phyloP scores from a whole-genome alignment of 2,329 filamentous ascomycete genomes.

The Hirsutella thompsonii region DNA sequence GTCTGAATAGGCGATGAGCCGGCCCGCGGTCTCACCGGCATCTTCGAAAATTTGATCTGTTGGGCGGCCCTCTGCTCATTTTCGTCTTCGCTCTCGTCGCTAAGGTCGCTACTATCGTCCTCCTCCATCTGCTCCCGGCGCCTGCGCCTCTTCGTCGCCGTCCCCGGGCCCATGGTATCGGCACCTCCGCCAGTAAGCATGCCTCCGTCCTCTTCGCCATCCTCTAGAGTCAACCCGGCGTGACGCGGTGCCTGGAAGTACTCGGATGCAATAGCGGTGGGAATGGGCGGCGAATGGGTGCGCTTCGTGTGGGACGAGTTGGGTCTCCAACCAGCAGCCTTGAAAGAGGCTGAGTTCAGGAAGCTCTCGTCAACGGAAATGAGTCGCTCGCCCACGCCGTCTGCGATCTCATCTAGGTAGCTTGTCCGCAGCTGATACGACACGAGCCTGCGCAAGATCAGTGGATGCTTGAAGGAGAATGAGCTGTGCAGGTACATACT shows the following conservation, averaged over 20 bases:
- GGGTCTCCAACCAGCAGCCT: constrained; percentile 67
- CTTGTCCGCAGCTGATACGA: constrained; percentile 71
- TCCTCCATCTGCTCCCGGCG: constrained; percentile 67
- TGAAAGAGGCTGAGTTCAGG: constrained; percentile 70
- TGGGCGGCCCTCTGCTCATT: constrained; percentile 64
- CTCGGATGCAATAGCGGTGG: constrained; percentile 68
- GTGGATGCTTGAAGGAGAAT: constrained; percentile 1
- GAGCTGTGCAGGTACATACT: constrained; percentile 13
- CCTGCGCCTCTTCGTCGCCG: constrained; percentile 52
- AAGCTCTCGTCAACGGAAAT: constrained; percentile 71
- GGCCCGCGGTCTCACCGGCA: constrained; percentile 76
- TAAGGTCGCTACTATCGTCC: constrained; percentile 74
- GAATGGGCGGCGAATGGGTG: constrained; percentile 76
- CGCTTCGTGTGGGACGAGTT: constrained; percentile 67
- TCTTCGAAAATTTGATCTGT: constrained; percentile 92
- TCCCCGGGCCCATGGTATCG: constrained; percentile 55
- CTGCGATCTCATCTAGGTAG: constrained; percentile 68
- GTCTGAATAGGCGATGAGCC: constrained; percentile 77
- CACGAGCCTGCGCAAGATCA: constrained; percentile 45
- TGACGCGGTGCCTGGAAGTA: constrained; percentile 66
- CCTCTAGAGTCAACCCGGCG: constrained; percentile 50
- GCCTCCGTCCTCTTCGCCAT: constrained; percentile 59
- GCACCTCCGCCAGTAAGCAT: constrained; percentile 56
- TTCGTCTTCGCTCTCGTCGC: constrained; percentile 74
- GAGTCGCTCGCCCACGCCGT: constrained; percentile 73